phyloP scores from a whole-genome alignment of 768 basidiomycete species.

The Stropharia rugosoannulata region DNA sequence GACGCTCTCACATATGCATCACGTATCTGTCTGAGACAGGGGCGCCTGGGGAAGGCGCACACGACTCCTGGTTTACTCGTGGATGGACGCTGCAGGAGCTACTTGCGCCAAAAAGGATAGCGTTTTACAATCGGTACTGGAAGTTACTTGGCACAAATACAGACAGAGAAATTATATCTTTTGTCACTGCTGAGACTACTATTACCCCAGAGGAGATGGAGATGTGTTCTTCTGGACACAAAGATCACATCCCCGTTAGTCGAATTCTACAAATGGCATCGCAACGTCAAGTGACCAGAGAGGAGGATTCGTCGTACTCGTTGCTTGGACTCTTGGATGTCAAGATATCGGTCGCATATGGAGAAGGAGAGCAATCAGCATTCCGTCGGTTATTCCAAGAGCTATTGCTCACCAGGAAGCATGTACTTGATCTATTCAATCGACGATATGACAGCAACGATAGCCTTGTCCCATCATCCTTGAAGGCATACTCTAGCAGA shows the following conservation, averaged over 20 bases:
- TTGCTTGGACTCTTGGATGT: not conserved
- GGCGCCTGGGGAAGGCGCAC: not conserved
- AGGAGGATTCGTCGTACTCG: not conserved
- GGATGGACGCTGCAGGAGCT: conserved; percentile 1
- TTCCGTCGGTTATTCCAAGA: not conserved
- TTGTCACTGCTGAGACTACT: not conserved
- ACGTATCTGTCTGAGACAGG: not conserved
- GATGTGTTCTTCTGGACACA: not conserved
- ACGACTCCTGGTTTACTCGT: not conserved
- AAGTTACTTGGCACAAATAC: not conserved
- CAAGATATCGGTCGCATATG: not conserved
- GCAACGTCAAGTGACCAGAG: not conserved
- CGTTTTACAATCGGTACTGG: not conserved
- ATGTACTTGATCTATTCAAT: not conserved
- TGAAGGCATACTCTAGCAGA: not conserved
- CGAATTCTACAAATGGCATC: not conserved
- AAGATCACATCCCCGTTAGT: not conserved
- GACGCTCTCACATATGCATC: not conserved
- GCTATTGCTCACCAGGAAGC: not conserved
- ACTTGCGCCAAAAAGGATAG: not conserved
- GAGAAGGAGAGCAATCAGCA: not conserved
- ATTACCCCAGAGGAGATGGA: not conserved
- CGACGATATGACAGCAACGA: not conserved
- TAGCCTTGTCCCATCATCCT: not conserved
- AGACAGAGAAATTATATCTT: not conserved